Percentiles rank a stretch among this genome's conserved stretches.
These are phyloP conservation scores for Chytriomyces confervae DNA, from an alignment of 192 early-diverging fungal genomes.

Conservation along the genomic window DNA sequence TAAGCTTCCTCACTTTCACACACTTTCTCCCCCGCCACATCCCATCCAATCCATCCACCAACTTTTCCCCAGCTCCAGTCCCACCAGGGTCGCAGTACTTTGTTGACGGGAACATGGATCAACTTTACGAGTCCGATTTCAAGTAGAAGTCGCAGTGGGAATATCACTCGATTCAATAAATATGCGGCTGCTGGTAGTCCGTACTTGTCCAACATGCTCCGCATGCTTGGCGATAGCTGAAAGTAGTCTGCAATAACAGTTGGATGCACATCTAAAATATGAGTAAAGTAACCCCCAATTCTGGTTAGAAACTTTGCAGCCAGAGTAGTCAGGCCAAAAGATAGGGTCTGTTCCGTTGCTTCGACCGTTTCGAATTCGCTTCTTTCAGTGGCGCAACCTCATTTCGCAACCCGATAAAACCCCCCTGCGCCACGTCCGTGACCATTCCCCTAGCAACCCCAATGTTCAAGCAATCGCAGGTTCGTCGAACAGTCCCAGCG, in stretches of 20 bases:
- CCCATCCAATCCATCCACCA: conserved; percentile 5
- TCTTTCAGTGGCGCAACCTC: too few species aligned
- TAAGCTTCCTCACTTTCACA: conserved; percentile 2
- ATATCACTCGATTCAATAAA: conserved; percentile 10
- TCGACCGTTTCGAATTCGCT: too few species aligned
- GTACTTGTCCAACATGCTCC: conserved; percentile 5
- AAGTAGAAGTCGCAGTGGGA: conserved; percentile 14
- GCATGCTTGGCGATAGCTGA: conserved; percentile 9
- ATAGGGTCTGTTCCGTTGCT: too few species aligned
- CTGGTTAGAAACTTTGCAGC: background rate
- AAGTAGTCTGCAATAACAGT: conserved; percentile 11
- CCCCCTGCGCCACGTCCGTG: too few species aligned
- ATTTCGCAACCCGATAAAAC: too few species aligned
- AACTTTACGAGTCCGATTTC: conserved; percentile 12
- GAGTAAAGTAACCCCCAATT: background rate
- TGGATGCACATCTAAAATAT: conserved; percentile 12
- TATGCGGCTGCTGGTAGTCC: conserved; percentile 32
- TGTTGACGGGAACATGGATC: conserved; percentile 28
- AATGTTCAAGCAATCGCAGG: too few species aligned
- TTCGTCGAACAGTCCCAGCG: too few species aligned
- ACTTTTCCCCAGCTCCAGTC: conserved; percentile 7
- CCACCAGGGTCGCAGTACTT: conserved; percentile 17
- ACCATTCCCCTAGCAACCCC: too few species aligned
- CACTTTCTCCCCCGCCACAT: background rate
- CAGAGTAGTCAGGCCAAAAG: background rate